Evolutionary conservation across 352 stramenopile species (phyloP), one percentile per base, ranked within the genome.

Genomic region (Pythium oligandrum): DNA sequence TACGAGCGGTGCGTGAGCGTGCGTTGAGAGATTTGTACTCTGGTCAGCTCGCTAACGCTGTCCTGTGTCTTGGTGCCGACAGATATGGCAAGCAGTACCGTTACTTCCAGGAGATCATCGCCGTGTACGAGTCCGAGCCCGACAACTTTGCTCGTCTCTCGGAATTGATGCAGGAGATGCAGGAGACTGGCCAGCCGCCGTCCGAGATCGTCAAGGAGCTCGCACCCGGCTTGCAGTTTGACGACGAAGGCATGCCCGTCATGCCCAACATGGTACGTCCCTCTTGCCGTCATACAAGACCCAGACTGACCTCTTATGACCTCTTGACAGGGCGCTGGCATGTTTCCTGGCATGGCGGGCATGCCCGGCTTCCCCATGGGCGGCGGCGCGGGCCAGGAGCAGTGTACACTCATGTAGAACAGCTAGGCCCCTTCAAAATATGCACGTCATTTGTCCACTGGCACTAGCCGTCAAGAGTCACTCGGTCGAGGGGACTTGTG

Each of bases 141-240:
- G 88, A 98, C 59, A 98, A 99, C 77, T 98, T 96, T 57, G 65
- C 78, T 48, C 75, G 89, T 4, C 71, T 99, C 36, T 98, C 97
- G 64, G 89, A 98, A 64, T 82, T 99, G 33, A 99, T 99, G 94
- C 93, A 98, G 53, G 90, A 99, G 53, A 91, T 95, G 80, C 79
- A 93, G 55, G 82, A 93, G 57, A 98, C 86, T 42, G 94, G 96
- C 8, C 94, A 98, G 61, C 96, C 96, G 6, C 97, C 97, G 30
- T 84, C 79, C 8, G 97, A 99, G 63, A 99, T 99, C 55, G 93
- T 99, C 44, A 97, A 98, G 62, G 93, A 98, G n/a, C 88, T 99
- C 59, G 97, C 97, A 10, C 97, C 97, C 39, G 97, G 94, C n/a
- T 75, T 99, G 32, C 79, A 98, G 57, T 97, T 98, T 59, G 95